Base-by-base conservation (phyloP, 352 stramenopile species). In the Phytophthora ohioensis region DNA sequence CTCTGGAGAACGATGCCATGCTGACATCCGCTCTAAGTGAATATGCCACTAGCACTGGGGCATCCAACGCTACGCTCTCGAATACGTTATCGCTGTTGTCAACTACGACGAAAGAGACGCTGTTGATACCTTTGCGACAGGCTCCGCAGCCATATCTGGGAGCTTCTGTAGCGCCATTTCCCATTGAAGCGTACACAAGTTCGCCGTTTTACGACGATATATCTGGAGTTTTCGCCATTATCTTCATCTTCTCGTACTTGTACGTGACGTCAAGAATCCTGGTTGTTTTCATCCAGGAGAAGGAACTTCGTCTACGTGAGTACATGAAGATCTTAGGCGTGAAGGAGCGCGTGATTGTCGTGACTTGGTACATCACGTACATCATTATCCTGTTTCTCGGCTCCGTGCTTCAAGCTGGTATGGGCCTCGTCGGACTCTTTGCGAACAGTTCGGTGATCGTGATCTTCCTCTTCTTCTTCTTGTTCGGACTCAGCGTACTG, bases 251-350 rank as follows among this genome's bases (percentile, higher is more conserved):
- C 41, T 84, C 90, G 10, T 98, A 96, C 62, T 57, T 98, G 36
- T 95, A 94, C 73, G 78, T 88, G 7, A 82, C 94, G 4, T 97
- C 90, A 13, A 77, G 82, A 2, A 80, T 97, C 32, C 70, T 98
- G 39, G 74, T 92, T 8, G 71, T 79, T 13, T 77, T 98, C 49
- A 95, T 98, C 10, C 67, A 80, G 8, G 94, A 98, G 75, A 97
- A 97, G 41, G 94, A 98, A 61, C 79, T 79, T 2, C 80, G 88
- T 8, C 81, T 93, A 34, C 91, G 94, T 12, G 94, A 98, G 67
- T 86, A 84, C 45, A 94, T 98, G 75, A 94, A 94, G 70, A 85
- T 90, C 41, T 89, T 98, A 64, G 95, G 96, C 13, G 81, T 99
- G 11, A 94, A 77, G n/a, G 84, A 93, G 52, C 69, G 56, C 5